These are phyloP conservation scores for Lentinula boryana DNA, from an alignment of 768 basidiomycete genomes.

Conservation along the genomic window DNA sequence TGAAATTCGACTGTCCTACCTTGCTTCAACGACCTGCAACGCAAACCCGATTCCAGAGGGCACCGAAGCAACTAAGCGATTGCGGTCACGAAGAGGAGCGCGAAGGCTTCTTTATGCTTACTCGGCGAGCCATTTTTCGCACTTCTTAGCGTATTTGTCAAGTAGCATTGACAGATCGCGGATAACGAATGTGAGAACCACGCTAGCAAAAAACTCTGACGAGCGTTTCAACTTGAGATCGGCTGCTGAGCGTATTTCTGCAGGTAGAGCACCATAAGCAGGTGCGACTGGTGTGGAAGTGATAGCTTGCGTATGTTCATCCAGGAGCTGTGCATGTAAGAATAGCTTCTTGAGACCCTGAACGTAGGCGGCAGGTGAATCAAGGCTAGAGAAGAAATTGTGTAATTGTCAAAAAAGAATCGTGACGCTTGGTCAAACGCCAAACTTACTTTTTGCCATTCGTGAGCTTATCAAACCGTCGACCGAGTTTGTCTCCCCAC, in stretches of 20 bases:
- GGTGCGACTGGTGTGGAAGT: slow-evolving; percentile 60
- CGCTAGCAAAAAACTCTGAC: slow-evolving; percentile 89
- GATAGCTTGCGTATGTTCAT: slow-evolving; percentile 79
- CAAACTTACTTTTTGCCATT: slow-evolving; percentile 79
- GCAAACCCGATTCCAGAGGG: too few relatives aligned
- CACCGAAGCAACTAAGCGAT: background rate
- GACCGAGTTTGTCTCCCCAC: slow-evolving; percentile 70
- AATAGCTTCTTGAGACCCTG: slow-evolving; percentile 72
- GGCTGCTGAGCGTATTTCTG: slow-evolving; percentile 54
- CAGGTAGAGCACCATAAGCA: slow-evolving; percentile 65
- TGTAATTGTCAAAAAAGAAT: background rate
- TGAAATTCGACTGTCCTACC: background rate
- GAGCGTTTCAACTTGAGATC: slow-evolving; percentile 74
- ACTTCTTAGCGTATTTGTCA: slow-evolving; percentile 92
- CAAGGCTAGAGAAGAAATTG: slow-evolving; percentile 47
- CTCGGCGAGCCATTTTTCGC: slow-evolving; percentile 88
- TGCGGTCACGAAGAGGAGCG: background rate
- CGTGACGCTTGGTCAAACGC: background rate
- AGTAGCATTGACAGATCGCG: slow-evolving; percentile 79
- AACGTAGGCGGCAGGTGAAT: slow-evolving; percentile 84
- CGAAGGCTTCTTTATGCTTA: slow-evolving; percentile 23
- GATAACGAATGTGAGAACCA: slow-evolving; percentile 86
- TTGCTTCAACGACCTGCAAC: background rate
- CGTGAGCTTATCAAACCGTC: slow-evolving; percentile 78
- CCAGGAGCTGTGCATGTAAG: slow-evolving; percentile 69